A percentile compares a stretch with the other conserved stretches of the same genome.
Evolutionary conservation across 2,329 filamentous ascomycete species (phyloP).

Genomic region (Xylogone sp.): DNA sequence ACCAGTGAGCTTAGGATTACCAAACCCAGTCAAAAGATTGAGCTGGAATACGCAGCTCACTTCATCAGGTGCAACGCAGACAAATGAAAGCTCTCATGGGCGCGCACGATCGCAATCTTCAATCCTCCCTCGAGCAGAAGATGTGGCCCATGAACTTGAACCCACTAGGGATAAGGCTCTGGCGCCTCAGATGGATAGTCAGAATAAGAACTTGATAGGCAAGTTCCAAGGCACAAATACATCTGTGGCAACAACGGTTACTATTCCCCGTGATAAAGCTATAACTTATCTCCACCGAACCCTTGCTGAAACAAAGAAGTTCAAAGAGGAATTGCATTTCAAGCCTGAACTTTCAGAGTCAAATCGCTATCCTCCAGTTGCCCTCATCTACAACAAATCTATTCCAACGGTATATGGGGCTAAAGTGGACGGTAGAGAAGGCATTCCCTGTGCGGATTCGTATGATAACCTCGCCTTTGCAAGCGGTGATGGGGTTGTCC

Average conservation of each 20-base stretch:
- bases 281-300: slow-evolving; percentile 71
- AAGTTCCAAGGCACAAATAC: slow-evolving; percentile 21
- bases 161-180: slow-evolving; percentile 23
- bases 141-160: slow-evolving; percentile 17
- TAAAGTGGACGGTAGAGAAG: slow-evolving; percentile 67
- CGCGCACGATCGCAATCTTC: not conserved
- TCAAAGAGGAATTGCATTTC: slow-evolving; percentile 72
- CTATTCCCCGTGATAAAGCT: slow-evolving; percentile 27
- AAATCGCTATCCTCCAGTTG: slow-evolving; percentile 80
- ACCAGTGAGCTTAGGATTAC: not conserved
- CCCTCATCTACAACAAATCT: slow-evolving; percentile 81
- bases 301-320: slow-evolving; percentile 65
- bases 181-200: slow-evolving; percentile 21
- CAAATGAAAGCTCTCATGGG: not conserved
- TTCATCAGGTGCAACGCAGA: slow-evolving; percentile 22
- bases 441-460: slow-evolving; percentile 70
- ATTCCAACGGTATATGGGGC: slow-evolving; percentile 83
- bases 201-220: slow-evolving; percentile 14
- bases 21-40: not conserved
- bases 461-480: slow-evolving; percentile 88
- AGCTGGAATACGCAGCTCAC: slow-evolving; percentile 22
- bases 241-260: slow-evolving; percentile 27
- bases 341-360: slow-evolving; percentile 50
- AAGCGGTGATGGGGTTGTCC: slow-evolving; percentile 82
- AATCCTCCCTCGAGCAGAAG: slow-evolving; percentile 15